Evolutionary conservation across 768 basidiomycete genomes (phyloP), one percentile per base, ranked within the genome.

Genomic region (Russula ochroleuca): DNA sequence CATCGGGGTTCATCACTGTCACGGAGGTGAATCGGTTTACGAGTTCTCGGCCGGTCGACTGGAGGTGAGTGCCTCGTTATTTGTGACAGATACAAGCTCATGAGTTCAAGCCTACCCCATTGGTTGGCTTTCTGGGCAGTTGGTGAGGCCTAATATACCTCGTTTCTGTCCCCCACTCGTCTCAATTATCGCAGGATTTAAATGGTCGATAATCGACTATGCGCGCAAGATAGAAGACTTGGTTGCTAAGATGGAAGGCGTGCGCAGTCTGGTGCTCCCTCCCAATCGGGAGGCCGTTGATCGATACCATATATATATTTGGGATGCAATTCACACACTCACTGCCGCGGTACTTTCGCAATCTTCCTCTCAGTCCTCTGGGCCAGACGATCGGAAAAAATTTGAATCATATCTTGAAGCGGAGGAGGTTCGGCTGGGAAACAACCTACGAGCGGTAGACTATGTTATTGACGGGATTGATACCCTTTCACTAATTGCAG

Each of bases 111-210:
- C 49, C 47, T 76, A 17, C 67, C 68, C 3, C 72, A 71, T 52
- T 76, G 75, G 74, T 40, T 74, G 1, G 70, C 72, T 5, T 75
- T 69, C 54, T 74, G 73, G 73, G 73, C 73, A 55, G 54, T 52
- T 43, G 66, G 66, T 67, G n/a, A n/a, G n/a, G n/a, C n/a, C n/a
- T n/a, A n/a, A n/a, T n/a, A 14, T 21, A 25, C 23, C 8, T 7
- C 19, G 33, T 14, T 33, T 5, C n/a, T 37, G 10, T 23, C 21
- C 1, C 31, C 17, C 31, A 7, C 8, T 19, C 2, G 14, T 11
- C 19, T 15, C 17, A 8, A 35, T 15, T 10, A 11, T 15, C 21
- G n/a, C 4, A 67, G 66, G 66, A 31, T 67, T 43, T 17, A 60
- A 11, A 15, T 35, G 19, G 2, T 64, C 66, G 19, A 50, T 67